Evolutionary conservation across 2,329 filamentous ascomycete species (phyloP), one percentile per base, ranked within the genome.

Genomic region (Neophaeococcomyces mojaviensis): DNA sequence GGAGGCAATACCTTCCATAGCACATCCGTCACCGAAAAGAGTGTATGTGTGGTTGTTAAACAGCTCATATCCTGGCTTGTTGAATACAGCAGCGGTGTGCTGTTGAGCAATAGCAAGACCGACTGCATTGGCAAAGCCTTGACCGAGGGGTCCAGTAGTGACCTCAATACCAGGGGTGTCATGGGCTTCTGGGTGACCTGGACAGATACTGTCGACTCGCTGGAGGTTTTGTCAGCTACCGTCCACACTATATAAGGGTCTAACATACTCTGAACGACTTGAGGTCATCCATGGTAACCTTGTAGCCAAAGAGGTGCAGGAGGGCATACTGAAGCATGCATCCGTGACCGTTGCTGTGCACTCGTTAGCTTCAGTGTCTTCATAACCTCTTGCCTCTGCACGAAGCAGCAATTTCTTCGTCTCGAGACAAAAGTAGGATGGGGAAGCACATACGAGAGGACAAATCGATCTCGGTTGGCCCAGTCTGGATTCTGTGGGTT

Each of bases 241-340:
- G 30, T 35, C 44, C 36, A 18, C 73, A 77, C 64, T 74, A 59
- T 78, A 63, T 62, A 73, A 78, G 24, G 36, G 13, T 10, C 15
- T 31, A 49, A 77, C 87, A 69, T 81, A 95, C 88, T 70, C 92
- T 85, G 86, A 98, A 98, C 61, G 76, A 72, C 82, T 97, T 98
- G 60, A 98, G 70, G 72, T 97, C 92, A 63, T 98, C 86, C 52
- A 98, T 76, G 63, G 79, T 79, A 59, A 98, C 61, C 54, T 73
- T 79, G 69, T 94, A 98, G 68, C 92, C 92, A 71, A 89, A 95
- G 47, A 98, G 78, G 77, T 98, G 92, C 62, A 98, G 85, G 59
- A 98, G 80, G 63, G 90, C 86, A 82, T 98, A 98, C 70, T 96
- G 92, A 51, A 98, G 87, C 89, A 98, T 95, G 81, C 92, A 98